Conservation (phyloP, 202 grass and related monocot genomes). For the Carex arenaria region DNA sequence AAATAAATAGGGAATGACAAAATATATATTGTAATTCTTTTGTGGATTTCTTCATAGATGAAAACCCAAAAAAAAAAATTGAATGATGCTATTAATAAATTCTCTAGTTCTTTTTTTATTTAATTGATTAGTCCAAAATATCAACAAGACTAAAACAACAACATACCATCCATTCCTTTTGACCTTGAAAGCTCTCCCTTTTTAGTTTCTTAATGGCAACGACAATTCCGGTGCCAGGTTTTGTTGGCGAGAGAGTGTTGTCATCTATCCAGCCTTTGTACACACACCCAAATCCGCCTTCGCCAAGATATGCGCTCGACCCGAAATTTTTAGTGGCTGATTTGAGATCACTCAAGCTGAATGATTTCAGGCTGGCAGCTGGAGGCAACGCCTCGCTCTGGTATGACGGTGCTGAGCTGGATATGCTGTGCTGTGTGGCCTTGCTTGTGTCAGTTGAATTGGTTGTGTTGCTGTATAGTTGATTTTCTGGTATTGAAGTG, state of each 20-base stretch:
- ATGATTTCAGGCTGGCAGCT: slow-evolving; percentile 41
- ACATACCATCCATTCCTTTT: slow-evolving; percentile 78
- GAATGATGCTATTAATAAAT: neutral
- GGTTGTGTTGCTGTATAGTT: slow-evolving; percentile 23
- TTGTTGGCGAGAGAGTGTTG: slow-evolving; percentile 43
- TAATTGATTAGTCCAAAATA: neutral
- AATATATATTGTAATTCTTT: neutral
- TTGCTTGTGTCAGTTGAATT: slow-evolving; percentile 29
- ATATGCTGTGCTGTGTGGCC: slow-evolving; percentile 6
- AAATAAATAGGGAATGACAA: neutral
- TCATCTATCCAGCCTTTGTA: slow-evolving; percentile 97
- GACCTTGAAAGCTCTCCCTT: slow-evolving; percentile 82
- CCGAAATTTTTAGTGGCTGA: slow-evolving; percentile 78
- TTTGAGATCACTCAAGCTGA: slow-evolving; percentile 64
- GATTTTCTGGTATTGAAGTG: slow-evolving; percentile 36
- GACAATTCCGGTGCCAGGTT: slow-evolving; percentile 46
- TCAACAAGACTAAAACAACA: neutral
- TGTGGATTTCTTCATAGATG: neutral
- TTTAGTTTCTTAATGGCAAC: slow-evolving; percentile 95
- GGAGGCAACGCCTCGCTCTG: slow-evolving; percentile 7
- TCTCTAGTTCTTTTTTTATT: neutral
- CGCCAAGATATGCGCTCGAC: slow-evolving; percentile 46
- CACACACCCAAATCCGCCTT: slow-evolving; percentile 89
- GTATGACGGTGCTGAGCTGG: slow-evolving; percentile 9
- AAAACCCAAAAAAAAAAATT: neutral